These are phyloP conservation scores for Cyclostephanos tholiformis DNA, from an alignment of 108 stramenopile genomes.

Conservation along the genomic window DNA sequence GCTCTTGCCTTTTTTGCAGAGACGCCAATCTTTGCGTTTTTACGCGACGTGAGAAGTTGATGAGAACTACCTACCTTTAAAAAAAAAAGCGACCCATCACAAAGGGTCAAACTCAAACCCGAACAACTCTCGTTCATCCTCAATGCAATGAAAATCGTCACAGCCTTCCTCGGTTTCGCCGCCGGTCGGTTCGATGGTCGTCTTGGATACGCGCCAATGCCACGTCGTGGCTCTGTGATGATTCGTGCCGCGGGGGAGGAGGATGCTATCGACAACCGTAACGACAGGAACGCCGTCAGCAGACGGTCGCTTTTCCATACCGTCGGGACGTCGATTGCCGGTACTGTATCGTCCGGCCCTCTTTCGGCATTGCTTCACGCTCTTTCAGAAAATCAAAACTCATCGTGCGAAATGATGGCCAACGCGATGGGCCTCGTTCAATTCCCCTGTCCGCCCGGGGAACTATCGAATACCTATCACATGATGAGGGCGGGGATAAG, in stretches of 20 bases:
- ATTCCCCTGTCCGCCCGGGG: slow-evolving; percentile 40
- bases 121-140: too few species aligned
- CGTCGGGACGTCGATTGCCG: slow-evolving; percentile 23
- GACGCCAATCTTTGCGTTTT: too few species aligned
- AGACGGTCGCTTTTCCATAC: slow-evolving; percentile 32
- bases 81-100: too few species aligned
- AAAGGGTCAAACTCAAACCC: too few species aligned
- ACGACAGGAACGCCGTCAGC: background rate
- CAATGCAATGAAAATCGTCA: background rate
- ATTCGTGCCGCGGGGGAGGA: background rate
- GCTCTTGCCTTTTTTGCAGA: too few species aligned
- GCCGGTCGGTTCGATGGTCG: background rate
- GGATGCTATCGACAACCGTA: background rate
- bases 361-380: slow-evolving; percentile 19
- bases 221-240: background rate
- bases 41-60: too few species aligned
- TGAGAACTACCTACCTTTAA: too few species aligned
- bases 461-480: slow-evolving; percentile 53
- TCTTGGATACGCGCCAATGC: background rate
- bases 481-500: slow-evolving; percentile 56
- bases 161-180: background rate
- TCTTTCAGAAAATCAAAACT: background rate
- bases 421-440: slow-evolving; percentile 50
- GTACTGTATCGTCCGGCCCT: slow-evolving; percentile 37
- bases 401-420: slow-evolving; percentile 2